A percentile compares a stretch with the other conserved stretches of the same genome.
phyloP scores from a whole-genome alignment of 2,329 filamentous ascomycete species.

The Lasiodiplodia theobromae region DNA sequence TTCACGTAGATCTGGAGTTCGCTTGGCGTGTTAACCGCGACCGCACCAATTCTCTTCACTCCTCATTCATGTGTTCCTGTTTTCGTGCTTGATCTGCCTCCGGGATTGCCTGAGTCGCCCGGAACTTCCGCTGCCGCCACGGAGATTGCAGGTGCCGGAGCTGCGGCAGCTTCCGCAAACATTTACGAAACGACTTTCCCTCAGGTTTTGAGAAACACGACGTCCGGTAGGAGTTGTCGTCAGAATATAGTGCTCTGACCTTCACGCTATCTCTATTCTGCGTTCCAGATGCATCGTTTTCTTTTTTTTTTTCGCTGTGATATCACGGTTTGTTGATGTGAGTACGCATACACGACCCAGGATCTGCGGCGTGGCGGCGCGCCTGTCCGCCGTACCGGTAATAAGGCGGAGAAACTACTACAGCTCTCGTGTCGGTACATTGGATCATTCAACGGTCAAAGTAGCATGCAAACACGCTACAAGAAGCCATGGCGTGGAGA shows the following conservation, averaged over 20 bases:
- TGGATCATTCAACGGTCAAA: not conserved
- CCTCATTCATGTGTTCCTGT: not conserved
- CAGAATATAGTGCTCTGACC: rapidly evolving
- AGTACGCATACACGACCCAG: not conserved
- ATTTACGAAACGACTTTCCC: not conserved
- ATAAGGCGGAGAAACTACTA: not conserved
- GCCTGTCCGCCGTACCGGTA: not conserved
- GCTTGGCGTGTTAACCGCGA: not conserved
- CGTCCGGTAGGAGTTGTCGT: not conserved
- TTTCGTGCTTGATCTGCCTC: not conserved
- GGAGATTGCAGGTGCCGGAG: not conserved
- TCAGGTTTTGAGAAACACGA: not conserved
- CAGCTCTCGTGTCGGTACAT: not conserved
- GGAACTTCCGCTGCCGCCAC: not conserved
- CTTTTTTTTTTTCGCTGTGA: too few relatives aligned
- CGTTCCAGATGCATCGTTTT: not conserved
- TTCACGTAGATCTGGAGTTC: not conserved
- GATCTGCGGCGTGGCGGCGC: not conserved
- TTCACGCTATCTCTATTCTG: not conserved
- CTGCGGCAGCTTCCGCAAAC: not conserved
- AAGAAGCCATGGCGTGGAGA: not conserved
- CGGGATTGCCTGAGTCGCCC: not conserved
- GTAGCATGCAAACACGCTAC: not conserved
- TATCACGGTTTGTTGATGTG: not conserved
- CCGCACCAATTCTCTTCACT: not conserved